Evolutionary conservation across 2,329 filamentous ascomycete genomes (phyloP), one percentile per base, ranked within the genome.

Genomic region (Aspergillus caelatus): DNA sequence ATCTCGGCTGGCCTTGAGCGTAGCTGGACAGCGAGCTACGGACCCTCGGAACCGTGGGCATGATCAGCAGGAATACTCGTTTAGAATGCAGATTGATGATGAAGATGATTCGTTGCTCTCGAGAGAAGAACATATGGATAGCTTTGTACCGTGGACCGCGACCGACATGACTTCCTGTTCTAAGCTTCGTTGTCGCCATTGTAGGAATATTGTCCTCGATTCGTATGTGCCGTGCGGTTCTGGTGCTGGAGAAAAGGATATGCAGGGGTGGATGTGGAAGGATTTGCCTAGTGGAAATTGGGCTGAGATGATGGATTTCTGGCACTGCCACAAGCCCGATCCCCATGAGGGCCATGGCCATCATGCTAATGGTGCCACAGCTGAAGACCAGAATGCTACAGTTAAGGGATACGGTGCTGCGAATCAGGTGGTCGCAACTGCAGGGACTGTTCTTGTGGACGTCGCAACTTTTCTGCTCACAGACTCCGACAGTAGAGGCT

Each of bases 241-340:
- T 21, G 34, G 36, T 30, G 4, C 32, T 28, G 23, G 16, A 10
- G 28, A n/a, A 8, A 23, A 61, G 4, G 10, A 23, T 5, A 6
- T 9, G 9, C 69, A 58, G 4, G 80, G 87, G 9, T 79, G 77
- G 45, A 77, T 80, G 43, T 99, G 95, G 94, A 97, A 94, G 78
- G 93, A 99, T 73, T 81, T 99, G 21, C 95, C 95, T 0, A 97
- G 93, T 73, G 93, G 96, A 71, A 94, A 97, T 73, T 99, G 95
- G 95, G 96, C 95, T 0, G 95, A 99, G 80, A 96, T 99, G 94
- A 99, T 99, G 95, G 96, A 99, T 77, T 96, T 99, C 70, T 99
- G 95, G 95, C 96, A 99, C 78, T 99, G 95, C 73, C 95, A 99
- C 78, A 98, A 98, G 78, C 95, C 96, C 1, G 81, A 85, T 65